Evolutionary conservation across 2,329 filamentous ascomycete species (phyloP), one percentile per base, ranked within the genome.

Genomic region (Myotisia sp.): DNA sequence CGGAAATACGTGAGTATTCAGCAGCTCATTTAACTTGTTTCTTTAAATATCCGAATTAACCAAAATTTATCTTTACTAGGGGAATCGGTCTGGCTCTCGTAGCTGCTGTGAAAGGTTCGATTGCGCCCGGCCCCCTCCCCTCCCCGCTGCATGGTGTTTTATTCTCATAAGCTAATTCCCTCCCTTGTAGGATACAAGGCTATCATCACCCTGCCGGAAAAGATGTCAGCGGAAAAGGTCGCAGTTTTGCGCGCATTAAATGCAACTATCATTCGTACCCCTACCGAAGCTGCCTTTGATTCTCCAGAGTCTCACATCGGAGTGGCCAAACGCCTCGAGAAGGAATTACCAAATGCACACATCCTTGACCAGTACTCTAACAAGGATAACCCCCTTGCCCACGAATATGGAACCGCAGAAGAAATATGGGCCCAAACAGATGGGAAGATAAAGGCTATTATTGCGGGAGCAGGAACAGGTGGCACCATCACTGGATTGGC

Each of bases 151-250:
- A n/a, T n/a, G n/a, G 13, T 21, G 13, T 32, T 7, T 6, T 17
- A 16, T 9, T n/a, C 6, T 6, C 5, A 33, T 18, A n/a, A 14
- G 27, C 39, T 34, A 12, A 37, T 30, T 5, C 27, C 3, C n/a
- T 5, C 9, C 12, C n/a, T 16, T 32, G 5, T 30, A 60, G 59
- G 86, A 45, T 98, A 95, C 70, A 87, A 87, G 62, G 92, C 86
- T 26, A 95, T 98, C 62, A 98, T 98, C 58, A 98, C 90, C 7
- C 74, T 98, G 29, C 90, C 90, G 33, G 90, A 98, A 64, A 98
- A 98, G 69, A 98, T 98, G 90, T 94, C 85, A 1, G 81, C 85
- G 30, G 90, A 98, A 62, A 98, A 98, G 62, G 90, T 98, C 24
- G 80, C 87, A 2, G 90, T 98, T 18, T 70, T 98, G 42, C 81